These are phyloP conservation scores for Chamaenerion angustifolium DNA, from an alignment of 345 rosid species.

Conservation along the genomic window DNA sequence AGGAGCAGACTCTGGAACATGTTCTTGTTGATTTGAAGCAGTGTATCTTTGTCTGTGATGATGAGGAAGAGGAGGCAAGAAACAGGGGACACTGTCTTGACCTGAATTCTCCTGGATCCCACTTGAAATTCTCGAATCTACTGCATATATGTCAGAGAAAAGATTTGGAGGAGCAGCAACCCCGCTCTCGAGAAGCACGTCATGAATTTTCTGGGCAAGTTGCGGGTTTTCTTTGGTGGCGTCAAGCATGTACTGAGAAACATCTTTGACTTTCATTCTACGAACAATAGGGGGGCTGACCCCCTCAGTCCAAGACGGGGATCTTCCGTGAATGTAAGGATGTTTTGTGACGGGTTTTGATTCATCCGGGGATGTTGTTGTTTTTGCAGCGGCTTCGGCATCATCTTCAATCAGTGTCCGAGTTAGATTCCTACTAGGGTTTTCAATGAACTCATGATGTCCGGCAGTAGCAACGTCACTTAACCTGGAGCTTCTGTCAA, in stretches of 20 bases:
- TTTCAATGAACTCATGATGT: not conserved
- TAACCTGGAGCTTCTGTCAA: constrained; percentile 23
- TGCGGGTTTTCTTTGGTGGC: constrained; percentile 94
- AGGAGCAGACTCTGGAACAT: not conserved
- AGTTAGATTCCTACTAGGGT: not conserved
- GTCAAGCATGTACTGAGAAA: constrained; percentile 85
- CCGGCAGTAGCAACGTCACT: not conserved
- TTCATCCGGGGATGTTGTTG: constrained; percentile 16
- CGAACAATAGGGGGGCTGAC: constrained; percentile 70
- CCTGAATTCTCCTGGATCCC: constrained; percentile 23
- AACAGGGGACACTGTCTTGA: constrained; percentile 33
- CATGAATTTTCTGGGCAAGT: constrained; percentile 79
- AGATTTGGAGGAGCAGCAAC: constrained; percentile 77
- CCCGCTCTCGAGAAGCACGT: constrained; percentile 89
- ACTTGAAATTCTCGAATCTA: constrained; percentile 9
- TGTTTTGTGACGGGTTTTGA: constrained; percentile 20
- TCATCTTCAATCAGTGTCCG: constrained; percentile 5
- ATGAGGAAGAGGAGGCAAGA: constrained; percentile 60
- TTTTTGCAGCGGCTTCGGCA: constrained; percentile 17
- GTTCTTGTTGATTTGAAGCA: constrained; percentile 17
- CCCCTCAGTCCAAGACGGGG: constrained; percentile 99
- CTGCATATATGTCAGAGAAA: constrained; percentile 51
- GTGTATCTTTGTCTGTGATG: constrained; percentile 1
- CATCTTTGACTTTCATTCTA: constrained; percentile 89
- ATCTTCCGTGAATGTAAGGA: constrained; percentile 43